A percentile compares a stretch with the other conserved stretches of the same genome.
These are phyloP conservation scores for Cucumis cinereus DNA, from an alignment of 306 rosid species.

Conservation along the genomic window DNA sequence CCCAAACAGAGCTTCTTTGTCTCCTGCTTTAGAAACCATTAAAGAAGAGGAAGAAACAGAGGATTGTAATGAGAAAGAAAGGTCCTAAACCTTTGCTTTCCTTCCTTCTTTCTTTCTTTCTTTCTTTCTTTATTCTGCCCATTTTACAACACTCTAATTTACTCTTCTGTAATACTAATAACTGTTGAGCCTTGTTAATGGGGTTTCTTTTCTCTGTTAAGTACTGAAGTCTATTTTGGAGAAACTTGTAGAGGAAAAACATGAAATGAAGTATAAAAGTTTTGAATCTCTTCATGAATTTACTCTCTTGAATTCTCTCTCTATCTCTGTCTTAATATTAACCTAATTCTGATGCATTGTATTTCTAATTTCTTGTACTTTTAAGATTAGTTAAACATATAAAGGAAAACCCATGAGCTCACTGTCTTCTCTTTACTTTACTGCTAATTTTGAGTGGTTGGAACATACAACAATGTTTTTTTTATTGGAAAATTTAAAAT, in stretches of 20 bases:
- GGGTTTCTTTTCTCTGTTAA: not conserved
- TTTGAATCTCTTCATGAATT: not conserved
- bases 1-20: slow-evolving; percentile 40
- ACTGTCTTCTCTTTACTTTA: too few species aligned
- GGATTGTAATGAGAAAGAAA: not conserved
- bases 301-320: not conserved
- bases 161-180: not conserved
- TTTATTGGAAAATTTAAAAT: too few species aligned
- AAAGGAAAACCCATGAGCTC: too few species aligned
- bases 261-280: not conserved
- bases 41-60: slow-evolving; percentile 21
- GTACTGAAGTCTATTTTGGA: not conserved
- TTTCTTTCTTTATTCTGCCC: not conserved
- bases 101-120: not conserved
- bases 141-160: not conserved
- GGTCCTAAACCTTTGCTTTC: not conserved
- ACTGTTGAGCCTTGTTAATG: not conserved
- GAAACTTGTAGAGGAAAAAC: not conserved
- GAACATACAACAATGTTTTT: too few species aligned
- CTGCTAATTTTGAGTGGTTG: too few species aligned
- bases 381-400: too few species aligned
- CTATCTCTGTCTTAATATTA: not conserved
- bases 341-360: too few species aligned
- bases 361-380: too few species aligned
- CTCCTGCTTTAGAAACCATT: slow-evolving; percentile 49